phyloP scores from a whole-genome alignment of 1,284 basidiomycete species.

The Boletus smithii region DNA sequence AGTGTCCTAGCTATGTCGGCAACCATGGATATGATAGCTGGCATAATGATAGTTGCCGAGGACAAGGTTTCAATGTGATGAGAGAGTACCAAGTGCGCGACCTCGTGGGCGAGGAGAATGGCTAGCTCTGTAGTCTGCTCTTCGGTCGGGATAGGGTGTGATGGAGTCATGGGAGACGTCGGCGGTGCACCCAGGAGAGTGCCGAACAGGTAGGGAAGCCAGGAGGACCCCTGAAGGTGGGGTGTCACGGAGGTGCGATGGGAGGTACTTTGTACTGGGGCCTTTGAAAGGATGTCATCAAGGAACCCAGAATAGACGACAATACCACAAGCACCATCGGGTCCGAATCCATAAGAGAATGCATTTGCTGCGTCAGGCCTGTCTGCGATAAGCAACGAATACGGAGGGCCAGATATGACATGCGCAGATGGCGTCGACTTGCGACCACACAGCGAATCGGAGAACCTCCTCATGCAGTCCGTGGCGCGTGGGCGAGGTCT shows the following conservation, averaged over 20 bases:
- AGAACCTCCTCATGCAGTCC: conserved; percentile 58
- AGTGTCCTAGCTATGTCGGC: conserved; percentile 74
- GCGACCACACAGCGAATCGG: conserved; percentile 46
- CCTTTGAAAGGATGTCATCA: conserved; percentile 68
- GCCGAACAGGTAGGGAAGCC: conserved; percentile 51
- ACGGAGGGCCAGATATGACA: conserved; percentile 75
- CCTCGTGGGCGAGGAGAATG: conserved; percentile 83
- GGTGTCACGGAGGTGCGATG: conserved; percentile 1
- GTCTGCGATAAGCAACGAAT: conserved; percentile 81
- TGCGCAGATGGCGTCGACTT: conserved; percentile 46
- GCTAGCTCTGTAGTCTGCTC: conserved; percentile 84
- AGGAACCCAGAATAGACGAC: conserved; percentile 88
- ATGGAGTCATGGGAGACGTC: conserved; percentile 23
- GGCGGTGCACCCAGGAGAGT: conserved; percentile 38
- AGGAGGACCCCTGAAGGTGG: conserved; percentile 37
- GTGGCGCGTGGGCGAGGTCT: conserved; percentile 67
- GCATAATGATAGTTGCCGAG: conserved; percentile 76
- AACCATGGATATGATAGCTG: conserved; percentile 72
- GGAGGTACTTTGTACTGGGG: conserved; percentile 27
- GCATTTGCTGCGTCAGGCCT: conserved; percentile 77
- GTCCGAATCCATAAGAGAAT: conserved; percentile 89
- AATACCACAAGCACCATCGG: conserved; percentile 83
- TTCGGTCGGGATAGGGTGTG: conserved; percentile 60
- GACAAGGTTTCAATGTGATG: conserved; percentile 89
- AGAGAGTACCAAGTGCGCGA: conserved; percentile 80